Evolutionary conservation across 2,329 filamentous ascomycete species (phyloP), one percentile per base, ranked within the genome.

Genomic region (Whalleya microplaca): DNA sequence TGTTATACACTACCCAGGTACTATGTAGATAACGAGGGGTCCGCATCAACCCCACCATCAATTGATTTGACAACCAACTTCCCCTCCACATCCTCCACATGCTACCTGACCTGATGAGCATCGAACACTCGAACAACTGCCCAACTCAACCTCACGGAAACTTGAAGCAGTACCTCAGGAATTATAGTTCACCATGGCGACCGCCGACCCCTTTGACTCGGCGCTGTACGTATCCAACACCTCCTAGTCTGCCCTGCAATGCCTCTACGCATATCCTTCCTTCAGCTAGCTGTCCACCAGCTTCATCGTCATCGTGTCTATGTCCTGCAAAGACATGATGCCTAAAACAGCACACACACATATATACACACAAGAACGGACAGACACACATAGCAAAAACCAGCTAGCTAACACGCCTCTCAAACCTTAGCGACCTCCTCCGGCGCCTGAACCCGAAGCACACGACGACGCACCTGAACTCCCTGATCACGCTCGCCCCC

Each of bases 381-480:
- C 32, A 37, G 9, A 3, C 32, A 37, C 3, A 14, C 14, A 12
- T 16, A 37, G 14, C 32, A n/a, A n/a, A n/a, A 12, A 37, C 44
- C 7, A 4, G 41, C 19, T 51, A 45, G 44, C 55, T 57, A 44
- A 65, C 47, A 37, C 37, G 45, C 48, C 45, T 50, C 42, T 32
- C 21, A 29, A 47, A 41, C 27, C 49, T 27, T 74, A 98, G 95
- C 71, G 95, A 99, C 81, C 93, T 99, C 73, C 94, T 99, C 76
- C 94, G 95, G 69, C 95, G 95, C 64, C 89, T 99, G 61, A 96
- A 96, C 79, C 95, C 95, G 43, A 96, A 96, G 74, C 86, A 95
- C 77, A 97, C 94, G 53, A 84, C 92, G 70, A 77, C 84, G 60
- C 96, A 99, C 79, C 90, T 99, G 69, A 88, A 90, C 76, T 84